phyloP scores from a whole-genome alignment of 306 rosid species.

The Prinsepia uniflora region DNA sequence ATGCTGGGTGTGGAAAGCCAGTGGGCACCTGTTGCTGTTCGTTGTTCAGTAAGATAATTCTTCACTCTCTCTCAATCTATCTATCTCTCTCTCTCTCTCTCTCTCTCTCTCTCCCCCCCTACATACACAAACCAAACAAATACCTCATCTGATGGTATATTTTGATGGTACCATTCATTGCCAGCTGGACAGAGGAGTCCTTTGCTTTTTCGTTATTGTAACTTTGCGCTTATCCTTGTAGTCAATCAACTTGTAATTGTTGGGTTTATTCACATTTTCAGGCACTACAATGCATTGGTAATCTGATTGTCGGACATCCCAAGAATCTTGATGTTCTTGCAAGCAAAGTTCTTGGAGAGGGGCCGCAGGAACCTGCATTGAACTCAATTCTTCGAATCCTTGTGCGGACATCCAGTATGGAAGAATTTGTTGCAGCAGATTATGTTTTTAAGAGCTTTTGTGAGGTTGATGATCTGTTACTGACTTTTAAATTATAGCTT shows the following conservation, averaged over 20 bases:
- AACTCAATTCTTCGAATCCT: conserved; percentile 79
- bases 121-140: neutral
- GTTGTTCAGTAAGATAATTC: conserved; percentile 59
- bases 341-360: conserved; percentile 82
- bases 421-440: conserved; percentile 88
- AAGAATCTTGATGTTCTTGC: conserved; percentile 71
- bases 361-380: conserved; percentile 79
- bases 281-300: conserved; percentile 81
- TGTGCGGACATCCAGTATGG: conserved; percentile 76
- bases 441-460: conserved; percentile 80
- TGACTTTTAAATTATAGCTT: neutral
- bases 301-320: conserved; percentile 73
- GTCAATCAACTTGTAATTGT: conserved; percentile 5
- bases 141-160: neutral
- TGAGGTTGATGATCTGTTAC: conserved; percentile 52
- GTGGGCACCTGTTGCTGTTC: conserved; percentile 88
- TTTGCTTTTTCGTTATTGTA: neutral
- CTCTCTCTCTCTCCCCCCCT: neutral
- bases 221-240: neutral
- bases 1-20: conserved; percentile 88
- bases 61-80: neutral
- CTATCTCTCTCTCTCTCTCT: neutral
- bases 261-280: conserved; percentile 29
- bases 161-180: neutral
- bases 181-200: neutral